phyloP scores from a whole-genome alignment of 2,329 filamentous ascomycete species.

The Aphanocladium album region DNA sequence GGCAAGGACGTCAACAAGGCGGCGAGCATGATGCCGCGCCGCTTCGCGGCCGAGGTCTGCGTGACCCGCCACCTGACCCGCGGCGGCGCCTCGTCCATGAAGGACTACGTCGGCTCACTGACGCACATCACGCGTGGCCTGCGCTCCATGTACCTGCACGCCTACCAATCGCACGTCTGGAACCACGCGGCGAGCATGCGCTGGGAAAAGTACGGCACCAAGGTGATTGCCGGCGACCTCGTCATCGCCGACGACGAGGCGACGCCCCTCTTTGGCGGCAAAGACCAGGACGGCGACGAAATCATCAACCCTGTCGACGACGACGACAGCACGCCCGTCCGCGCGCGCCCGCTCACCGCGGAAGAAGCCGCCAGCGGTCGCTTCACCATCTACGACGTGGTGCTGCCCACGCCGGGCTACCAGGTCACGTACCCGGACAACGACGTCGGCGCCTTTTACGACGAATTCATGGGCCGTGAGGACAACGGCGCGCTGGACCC shows the following conservation, averaged over 20 bases:
- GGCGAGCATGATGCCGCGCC: constrained; percentile 64
- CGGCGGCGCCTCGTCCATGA: constrained; percentile 39
- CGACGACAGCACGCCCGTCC: constrained; percentile 38
- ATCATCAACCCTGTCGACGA: constrained; percentile 36
- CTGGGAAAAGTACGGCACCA: constrained; percentile 67
- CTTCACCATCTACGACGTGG: constrained; percentile 80
- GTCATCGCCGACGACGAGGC: constrained; percentile 50
- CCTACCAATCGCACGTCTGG: constrained; percentile 94
- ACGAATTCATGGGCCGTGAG: constrained; percentile 75
- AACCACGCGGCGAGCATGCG: constrained; percentile 79
- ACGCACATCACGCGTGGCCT: constrained; percentile 75
- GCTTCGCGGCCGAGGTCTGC: constrained; percentile 74
- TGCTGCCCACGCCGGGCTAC: constrained; percentile 88
- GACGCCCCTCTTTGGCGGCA: constrained; percentile 41
- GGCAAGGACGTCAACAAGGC: constrained; percentile 56
- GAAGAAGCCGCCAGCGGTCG: constrained; percentile 73
- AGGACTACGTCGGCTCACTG: constrained; percentile 78
- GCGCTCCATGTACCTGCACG: constrained; percentile 91
- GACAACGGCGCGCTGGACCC: constrained; percentile 77
- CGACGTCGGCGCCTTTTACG: constrained; percentile 77
- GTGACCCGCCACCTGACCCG: constrained; percentile 72
- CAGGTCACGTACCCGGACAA: constrained; percentile 85
- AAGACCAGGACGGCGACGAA: constrained; percentile 54
- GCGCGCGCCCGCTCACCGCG: constrained; percentile 67
- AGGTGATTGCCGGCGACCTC: constrained; percentile 80